Conservation (phyloP, 495 filamentous ascomycete genomes). For the Trichocladium antarcticum region DNA sequence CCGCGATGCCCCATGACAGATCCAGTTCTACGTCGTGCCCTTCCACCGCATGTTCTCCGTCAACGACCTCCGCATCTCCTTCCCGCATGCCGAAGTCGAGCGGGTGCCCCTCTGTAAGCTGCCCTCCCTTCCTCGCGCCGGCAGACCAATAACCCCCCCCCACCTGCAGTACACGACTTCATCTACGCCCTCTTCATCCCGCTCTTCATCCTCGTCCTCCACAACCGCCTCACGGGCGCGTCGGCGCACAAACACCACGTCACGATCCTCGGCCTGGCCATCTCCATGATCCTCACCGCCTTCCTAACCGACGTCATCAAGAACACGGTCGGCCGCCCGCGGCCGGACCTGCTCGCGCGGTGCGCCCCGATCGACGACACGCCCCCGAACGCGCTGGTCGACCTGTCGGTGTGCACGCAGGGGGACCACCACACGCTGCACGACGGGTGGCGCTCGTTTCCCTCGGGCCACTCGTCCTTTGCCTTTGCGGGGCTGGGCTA, state of each 20-base stretch:
- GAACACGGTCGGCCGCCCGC: constrained; percentile 78
- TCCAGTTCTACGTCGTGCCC: constrained; percentile 62
- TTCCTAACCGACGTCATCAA: constrained; percentile 89
- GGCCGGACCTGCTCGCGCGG: constrained; percentile 81
- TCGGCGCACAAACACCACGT: constrained; percentile 74
- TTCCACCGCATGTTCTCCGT: constrained; percentile 84
- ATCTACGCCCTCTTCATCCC: constrained; percentile 66
- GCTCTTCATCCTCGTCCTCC: constrained; percentile 50
- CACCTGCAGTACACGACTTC: constrained; percentile 53
- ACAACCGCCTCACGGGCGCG: constrained; percentile 50
- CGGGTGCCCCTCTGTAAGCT: constrained; percentile 66
- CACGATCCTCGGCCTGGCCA: constrained; percentile 66
- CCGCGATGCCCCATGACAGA: constrained; percentile 37
- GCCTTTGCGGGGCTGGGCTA: constrained; percentile 81
- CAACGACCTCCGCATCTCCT: constrained; percentile 71
- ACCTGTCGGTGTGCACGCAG: constrained; percentile 70
- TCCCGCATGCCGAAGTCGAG: constrained; percentile 74
- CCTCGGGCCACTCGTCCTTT: constrained; percentile 79
- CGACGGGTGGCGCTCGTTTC: constrained; percentile 90
- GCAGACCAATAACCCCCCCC: constrained; percentile 4
- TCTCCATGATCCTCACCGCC: constrained; percentile 62
- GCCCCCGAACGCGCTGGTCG: constrained; percentile 54
- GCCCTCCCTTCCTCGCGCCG: background rate
- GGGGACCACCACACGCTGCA: constrained; percentile 64
- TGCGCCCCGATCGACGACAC: constrained; percentile 64